These are phyloP conservation scores for Pulveroboletus ravenelii DNA, from an alignment of 768 basidiomycete genomes.

Conservation along the genomic window DNA sequence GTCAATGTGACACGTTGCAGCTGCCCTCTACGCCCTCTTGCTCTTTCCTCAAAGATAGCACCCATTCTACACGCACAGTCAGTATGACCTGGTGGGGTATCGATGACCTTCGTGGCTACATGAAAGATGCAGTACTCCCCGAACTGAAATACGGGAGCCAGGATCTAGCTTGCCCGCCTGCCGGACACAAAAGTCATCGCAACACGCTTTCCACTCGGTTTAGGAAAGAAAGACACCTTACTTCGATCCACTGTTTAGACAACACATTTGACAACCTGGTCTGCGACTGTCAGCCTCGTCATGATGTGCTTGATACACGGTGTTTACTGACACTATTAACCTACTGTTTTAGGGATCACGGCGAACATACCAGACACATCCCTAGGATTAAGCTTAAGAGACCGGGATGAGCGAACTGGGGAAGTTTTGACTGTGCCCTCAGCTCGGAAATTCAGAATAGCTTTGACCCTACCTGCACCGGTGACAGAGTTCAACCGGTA, in stretches of 20 bases:
- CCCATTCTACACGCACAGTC: neutral
- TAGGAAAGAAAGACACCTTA: slow-evolving; percentile 29
- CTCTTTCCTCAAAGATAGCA: neutral
- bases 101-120: slow-evolving; percentile 33
- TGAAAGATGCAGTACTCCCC: slow-evolving; percentile 32
- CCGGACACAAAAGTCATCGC: slow-evolving; percentile 33
- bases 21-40: neutral
- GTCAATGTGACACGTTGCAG: neutral
- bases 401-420: slow-evolving; percentile 25
- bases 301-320: neutral
- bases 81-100: slow-evolving; percentile 28
- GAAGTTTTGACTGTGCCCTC: slow-evolving; percentile 32
- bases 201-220: slow-evolving; percentile 33
- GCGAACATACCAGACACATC: slow-evolving; percentile 28
- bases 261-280: slow-evolving; percentile 27
- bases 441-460: slow-evolving; percentile 26
- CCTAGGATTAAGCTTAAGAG: slow-evolving; percentile 19
- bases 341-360: slow-evolving; percentile 19
- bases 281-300: slow-evolving; percentile 24
- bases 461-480: slow-evolving; percentile 22
- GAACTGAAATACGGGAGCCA: slow-evolving; percentile 27
- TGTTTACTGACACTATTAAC: slow-evolving; percentile 1
- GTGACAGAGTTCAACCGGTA: slow-evolving; percentile 32
- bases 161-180: slow-evolving; percentile 16
- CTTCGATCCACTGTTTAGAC: slow-evolving; percentile 24